Evolutionary conservation across 495 filamentous ascomycete species (phyloP), one percentile per base, ranked within the genome.

Genomic region (Monascus purpureus): DNA sequence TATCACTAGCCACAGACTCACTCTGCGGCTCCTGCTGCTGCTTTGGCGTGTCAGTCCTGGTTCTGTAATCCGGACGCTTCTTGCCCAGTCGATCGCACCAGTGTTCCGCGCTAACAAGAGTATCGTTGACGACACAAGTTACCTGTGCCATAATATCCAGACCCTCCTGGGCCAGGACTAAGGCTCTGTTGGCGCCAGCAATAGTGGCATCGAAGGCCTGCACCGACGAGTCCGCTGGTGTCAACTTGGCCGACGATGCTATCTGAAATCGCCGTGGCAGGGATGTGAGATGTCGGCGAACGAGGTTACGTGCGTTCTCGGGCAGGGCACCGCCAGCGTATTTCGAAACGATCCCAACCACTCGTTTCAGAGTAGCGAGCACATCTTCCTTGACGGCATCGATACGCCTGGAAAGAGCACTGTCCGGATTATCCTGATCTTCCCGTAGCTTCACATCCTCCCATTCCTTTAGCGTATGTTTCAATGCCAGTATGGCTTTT

Each of bases 101-200:
- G 45, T 75, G 71, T 51, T 94, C 85, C 3, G 88, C 88, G 45
- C 76, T 82, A 22, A 74, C 66, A 17, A 94, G 72, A 3, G 87
- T 93, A n/a, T 77, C 72, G 42, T 84, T 77, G 15, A 94, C 71
- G 0, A 88, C 76, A 0, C 71, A 72, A 15, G 71, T 81, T 25
- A 96, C 83, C 47, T 92, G 80, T 0, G 68, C 63, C 68, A 94
- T 80, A 71, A 93, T 88, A 40, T 92, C 81, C 14, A 96, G 65
- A 2, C 83, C 82, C 50, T 93, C 86, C 37, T 78, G 79, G 2
- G 84, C 85, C 18, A 96, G 70, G 0, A 86, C 73, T 8, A 94
- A 43, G 20, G 85, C 83, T 11, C 75, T 59, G 37, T 79, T 71
- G 2, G 81, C 82, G 13, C 66, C 60, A 16, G 63, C 45, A 6